Base-by-base conservation (phyloP, 805 yeast genomes). In the Candida insectorum region DNA sequence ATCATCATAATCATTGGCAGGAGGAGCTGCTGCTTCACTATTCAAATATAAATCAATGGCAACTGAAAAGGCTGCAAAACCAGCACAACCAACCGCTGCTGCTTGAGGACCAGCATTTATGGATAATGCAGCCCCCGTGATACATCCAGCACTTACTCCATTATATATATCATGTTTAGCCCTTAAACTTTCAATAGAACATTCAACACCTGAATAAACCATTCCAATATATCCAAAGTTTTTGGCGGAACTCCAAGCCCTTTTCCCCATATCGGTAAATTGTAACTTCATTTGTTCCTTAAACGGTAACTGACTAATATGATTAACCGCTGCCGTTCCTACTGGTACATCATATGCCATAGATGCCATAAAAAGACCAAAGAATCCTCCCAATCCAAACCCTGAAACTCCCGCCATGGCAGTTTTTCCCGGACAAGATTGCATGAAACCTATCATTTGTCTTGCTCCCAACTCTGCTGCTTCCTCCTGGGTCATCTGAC, bases 91-190 rank as follows among this genome's bases (percentile, higher is more conserved):
- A 38, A 89, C 56, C 16, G 79, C 49, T 0, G 96, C 93, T 18
- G 95, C 94, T 49, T 81, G 88, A 1, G 98, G 98, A 1, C 98
- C 98, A 30, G 93, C 78, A 54, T 84, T 86, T 47, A 85, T 73
- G 2, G 97, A 95, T 33, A 93, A 71, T 0, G 96, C 97, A 21
- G 96, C 98, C 27, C 98, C 98, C 1, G 98, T 93, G 23, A 91
- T 68, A 62, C 97, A 93, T 2, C 98, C 98, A 4, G 97, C 97
- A 27, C 77, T 72, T 2, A 86, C 77, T 28, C 97, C 96, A 55
- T 93, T 93, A 62, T 81, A 87, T 8, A 91, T 75, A 58, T 93
- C 98, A 51, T 84, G 88, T 51, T 85, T 88, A 2, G 95, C 97
- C 49, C 97, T 71, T 33, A 75, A 56, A 18, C 93, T 77, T 57